Conservation (phyloP, 2,329 filamentous ascomycete species). For the Colletotrichum sublineola region DNA sequence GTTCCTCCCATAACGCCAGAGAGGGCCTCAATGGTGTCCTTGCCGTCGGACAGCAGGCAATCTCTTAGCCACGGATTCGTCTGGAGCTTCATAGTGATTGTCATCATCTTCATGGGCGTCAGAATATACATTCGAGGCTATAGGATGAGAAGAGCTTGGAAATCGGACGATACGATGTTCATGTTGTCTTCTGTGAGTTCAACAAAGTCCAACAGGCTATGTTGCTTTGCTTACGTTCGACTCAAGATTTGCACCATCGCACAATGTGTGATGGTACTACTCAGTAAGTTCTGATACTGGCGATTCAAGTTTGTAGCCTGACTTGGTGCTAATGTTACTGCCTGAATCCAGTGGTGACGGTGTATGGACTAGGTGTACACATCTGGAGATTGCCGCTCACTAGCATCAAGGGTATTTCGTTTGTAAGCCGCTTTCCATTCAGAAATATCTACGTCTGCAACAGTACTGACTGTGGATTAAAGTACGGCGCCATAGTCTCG, state of each 20-base stretch:
- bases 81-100: background rate
- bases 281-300: background rate
- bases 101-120: background rate
- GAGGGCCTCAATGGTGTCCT: background rate
- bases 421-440: background rate
- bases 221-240: background rate
- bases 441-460: background rate
- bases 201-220: background rate
- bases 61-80: background rate
- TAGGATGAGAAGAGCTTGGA: slow-evolving; percentile 44
- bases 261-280: background rate
- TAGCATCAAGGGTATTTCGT: background rate
- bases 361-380: background rate
- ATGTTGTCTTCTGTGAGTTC: slow-evolving; percentile 9
- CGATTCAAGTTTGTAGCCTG: background rate
- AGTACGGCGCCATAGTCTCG: slow-evolving; percentile 42
- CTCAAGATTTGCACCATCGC: background rate
- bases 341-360: background rate
- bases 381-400: background rate
- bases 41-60: background rate
- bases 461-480: background rate
- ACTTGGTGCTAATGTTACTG: background rate
- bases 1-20: background rate
- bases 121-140: slow-evolving; percentile 45
- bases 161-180: slow-evolving; percentile 44